Evolutionary conservation across 1,284 basidiomycete species (phyloP).

Genomic region (Cutaneotrichosporon daszewskae): DNA sequence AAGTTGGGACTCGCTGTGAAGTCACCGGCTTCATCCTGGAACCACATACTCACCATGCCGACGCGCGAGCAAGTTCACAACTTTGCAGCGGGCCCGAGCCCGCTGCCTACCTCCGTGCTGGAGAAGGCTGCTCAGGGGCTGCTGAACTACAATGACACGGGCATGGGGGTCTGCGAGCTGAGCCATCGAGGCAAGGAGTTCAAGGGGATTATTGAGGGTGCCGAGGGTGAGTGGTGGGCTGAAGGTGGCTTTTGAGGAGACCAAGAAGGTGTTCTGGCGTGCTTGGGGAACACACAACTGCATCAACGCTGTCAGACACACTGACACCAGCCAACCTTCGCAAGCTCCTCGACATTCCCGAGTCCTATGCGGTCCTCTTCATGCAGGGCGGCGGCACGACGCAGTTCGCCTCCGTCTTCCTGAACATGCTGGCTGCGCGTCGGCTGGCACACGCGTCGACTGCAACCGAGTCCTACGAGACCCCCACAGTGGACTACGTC

Average conservation of each 20-base stretch:
- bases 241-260: too few relatives aligned
- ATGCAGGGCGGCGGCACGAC: slow-evolving; percentile 84
- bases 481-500: slow-evolving; percentile 68
- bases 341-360: slow-evolving; percentile 68
- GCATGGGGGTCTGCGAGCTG: slow-evolving; percentile 89
- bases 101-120: slow-evolving; percentile 74
- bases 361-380: slow-evolving; percentile 80
- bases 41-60: too few relatives aligned
- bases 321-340: slow-evolving; percentile 56
- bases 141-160: slow-evolving; percentile 78
- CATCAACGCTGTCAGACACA: too few relatives aligned
- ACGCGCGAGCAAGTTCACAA: too few relatives aligned
- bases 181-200: slow-evolving; percentile 90
- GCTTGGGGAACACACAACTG: too few relatives aligned
- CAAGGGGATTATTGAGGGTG: slow-evolving; percentile 60
- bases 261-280: too few relatives aligned
- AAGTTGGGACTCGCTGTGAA: too few relatives aligned
- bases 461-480: slow-evolving; percentile 30
- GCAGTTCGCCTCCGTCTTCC: slow-evolving; percentile 82
- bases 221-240: slow-evolving; percentile 52
- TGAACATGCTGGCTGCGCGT: slow-evolving; percentile 64
- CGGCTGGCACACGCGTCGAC: slow-evolving; percentile 59
- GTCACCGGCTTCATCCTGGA: too few relatives aligned
- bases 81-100: slow-evolving; percentile 87
- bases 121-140: slow-evolving; percentile 66